Evolutionary conservation across 2,329 filamentous ascomycete species (phyloP).

Genomic region (Exutisphaerella laricina): DNA sequence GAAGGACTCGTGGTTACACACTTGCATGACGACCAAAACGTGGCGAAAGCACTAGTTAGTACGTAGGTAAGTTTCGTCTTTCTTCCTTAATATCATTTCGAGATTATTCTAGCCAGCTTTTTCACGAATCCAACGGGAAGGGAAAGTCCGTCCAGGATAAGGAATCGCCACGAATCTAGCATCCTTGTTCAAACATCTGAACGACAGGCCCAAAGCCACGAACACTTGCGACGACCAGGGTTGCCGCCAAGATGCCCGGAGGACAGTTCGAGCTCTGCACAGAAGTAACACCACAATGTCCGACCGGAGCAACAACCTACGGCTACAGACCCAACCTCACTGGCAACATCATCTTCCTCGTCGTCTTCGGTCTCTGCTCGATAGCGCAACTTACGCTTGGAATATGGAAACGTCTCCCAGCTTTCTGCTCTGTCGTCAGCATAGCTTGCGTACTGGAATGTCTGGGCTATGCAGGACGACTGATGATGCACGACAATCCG

Average conservation of each 20-base stretch:
- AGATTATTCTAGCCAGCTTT: neutral
- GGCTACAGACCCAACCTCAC: slow-evolving; percentile 38
- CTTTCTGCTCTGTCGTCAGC: slow-evolving; percentile 38
- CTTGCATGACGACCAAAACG: neutral
- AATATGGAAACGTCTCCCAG: slow-evolving; percentile 32
- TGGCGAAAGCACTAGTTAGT: neutral
- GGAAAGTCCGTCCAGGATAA: too few species aligned
- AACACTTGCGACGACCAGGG: too few species aligned
- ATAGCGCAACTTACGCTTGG: slow-evolving; percentile 34
- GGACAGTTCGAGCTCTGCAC: too few species aligned
- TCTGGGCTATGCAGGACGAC: slow-evolving; percentile 40
- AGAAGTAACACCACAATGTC: slow-evolving; percentile 30
- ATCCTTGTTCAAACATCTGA: too few species aligned
- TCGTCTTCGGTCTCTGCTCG: slow-evolving; percentile 33
- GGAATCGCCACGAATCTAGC: too few species aligned
- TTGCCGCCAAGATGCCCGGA: too few species aligned
- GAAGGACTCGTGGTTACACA: neutral
- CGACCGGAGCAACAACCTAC: slow-evolving; percentile 36
- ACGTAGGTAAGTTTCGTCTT: neutral
- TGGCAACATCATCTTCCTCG: slow-evolving; percentile 38
- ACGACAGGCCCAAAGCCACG: too few species aligned
- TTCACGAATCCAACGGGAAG: too few species aligned
- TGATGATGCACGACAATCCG: slow-evolving; percentile 40
- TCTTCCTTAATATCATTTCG: neutral
- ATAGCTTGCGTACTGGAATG: slow-evolving; percentile 40